Evolutionary conservation across 177 flowering plant genomes (phyloP).

Genomic region (Vitis hybrid): DNA sequence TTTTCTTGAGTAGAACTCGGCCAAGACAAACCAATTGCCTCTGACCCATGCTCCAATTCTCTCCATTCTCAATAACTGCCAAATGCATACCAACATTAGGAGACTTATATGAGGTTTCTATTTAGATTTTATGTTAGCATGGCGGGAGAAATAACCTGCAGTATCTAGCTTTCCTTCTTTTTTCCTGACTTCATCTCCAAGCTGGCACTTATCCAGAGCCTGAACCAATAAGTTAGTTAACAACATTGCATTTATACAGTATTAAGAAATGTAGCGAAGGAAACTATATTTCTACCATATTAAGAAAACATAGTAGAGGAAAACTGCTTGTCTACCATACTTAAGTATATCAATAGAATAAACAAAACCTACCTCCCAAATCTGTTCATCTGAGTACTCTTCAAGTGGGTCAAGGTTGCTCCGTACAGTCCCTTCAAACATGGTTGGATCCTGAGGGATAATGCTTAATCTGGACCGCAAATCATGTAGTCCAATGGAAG

Average conservation of each 20-base stretch:
- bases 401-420: conserved; percentile 79
- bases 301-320: too few relatives aligned
- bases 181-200: conserved; percentile 69
- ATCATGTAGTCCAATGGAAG: conserved; percentile 74
- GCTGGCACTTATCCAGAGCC: conserved; percentile 77
- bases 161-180: conserved; percentile 67
- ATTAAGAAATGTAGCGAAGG: background rate
- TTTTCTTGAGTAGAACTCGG: conserved; percentile 72
- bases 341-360: too few relatives aligned
- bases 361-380: conserved; percentile 64
- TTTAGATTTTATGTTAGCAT: background rate
- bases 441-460: conserved; percentile 88
- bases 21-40: conserved; percentile 86
- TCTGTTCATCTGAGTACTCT: conserved; percentile 71
- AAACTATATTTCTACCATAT: background rate
- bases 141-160: conserved; percentile 34
- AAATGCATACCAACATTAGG: background rate
- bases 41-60: conserved; percentile 90
- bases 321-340: too few relatives aligned
- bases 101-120: background rate
- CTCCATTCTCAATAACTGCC: conserved; percentile 80
- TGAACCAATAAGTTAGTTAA: conserved; percentile 14
- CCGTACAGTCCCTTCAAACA: conserved; percentile 81
- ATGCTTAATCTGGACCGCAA: conserved; percentile 72
- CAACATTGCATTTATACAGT: too few relatives aligned